phyloP scores from a whole-genome alignment of 768 basidiomycete species.

The Russula olivacea region DNA sequence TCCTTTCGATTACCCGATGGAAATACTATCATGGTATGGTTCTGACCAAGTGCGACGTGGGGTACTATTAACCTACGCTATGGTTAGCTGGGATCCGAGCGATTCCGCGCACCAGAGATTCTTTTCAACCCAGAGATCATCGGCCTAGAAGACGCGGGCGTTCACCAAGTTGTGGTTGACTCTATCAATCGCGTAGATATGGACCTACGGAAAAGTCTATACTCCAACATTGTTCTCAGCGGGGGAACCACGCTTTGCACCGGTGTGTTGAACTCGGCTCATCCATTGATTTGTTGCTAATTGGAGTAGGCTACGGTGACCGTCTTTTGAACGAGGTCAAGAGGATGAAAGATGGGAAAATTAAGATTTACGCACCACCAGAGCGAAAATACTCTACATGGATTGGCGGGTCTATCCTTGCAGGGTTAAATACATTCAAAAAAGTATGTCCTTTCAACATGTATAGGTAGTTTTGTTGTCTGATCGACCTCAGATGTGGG shows the following conservation, averaged over 20 bases:
- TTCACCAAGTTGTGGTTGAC: conserved; percentile 98
- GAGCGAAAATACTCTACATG: conserved; percentile 97
- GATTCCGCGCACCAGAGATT: conserved; percentile 96
- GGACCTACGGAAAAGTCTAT: conserved; percentile 91
- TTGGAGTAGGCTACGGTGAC: conserved; percentile 81
- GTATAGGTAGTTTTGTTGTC: conserved; percentile 11
- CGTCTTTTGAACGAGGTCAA: conserved; percentile 94
- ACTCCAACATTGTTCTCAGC: conserved; percentile 93
- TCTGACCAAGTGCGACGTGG: conserved; percentile 18
- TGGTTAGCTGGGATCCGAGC: conserved; percentile 80
- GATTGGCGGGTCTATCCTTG: conserved; percentile 96
- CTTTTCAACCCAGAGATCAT: conserved; percentile 96
- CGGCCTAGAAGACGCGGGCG: conserved; percentile 93
- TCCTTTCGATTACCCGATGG: conserved; percentile 95
- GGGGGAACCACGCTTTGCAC: conserved; percentile 94
- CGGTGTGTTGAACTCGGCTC: conserved; percentile 45
- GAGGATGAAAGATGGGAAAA: conserved; percentile 90
- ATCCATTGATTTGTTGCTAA: conserved; percentile 26
- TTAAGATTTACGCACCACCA: conserved; percentile 99
- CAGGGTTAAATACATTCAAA: conserved; percentile 94
- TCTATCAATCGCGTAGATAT: conserved; percentile 95
- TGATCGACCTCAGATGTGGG: conserved; percentile 78
- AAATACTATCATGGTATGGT: conserved; percentile 59
- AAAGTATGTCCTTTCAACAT: conserved; percentile 51
- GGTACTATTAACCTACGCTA: not conserved